Conservation (phyloP, 441 rosid species). For the Cnidoscolus chayamansa region DNA sequence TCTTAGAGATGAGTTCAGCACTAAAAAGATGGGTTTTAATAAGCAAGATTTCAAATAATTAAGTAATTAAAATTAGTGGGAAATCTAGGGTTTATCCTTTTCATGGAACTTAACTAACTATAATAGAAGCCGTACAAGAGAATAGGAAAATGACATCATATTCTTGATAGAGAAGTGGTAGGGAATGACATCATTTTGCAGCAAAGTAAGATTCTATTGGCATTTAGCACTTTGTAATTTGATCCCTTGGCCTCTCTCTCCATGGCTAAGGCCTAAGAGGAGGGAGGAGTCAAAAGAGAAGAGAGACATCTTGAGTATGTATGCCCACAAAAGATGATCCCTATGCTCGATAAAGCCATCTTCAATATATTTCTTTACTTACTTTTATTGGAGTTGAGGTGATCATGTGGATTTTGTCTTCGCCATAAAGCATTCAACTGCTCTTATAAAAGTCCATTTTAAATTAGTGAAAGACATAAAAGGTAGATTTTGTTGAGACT, state of each 20-base stretch:
- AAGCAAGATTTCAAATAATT: neutral
- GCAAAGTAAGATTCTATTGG: neutral
- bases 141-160: slow-evolving; percentile 10
- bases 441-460: slow-evolving; percentile 3
- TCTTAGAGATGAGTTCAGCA: no score
- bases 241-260: neutral
- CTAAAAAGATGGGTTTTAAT: no score
- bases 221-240: slow-evolving; percentile 4
- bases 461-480: slow-evolving; percentile 23
- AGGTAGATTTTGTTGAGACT: slow-evolving; percentile 17
- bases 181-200: slow-evolving; percentile 22
- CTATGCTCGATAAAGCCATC: slow-evolving; percentile 41
- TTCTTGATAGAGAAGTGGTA: neutral
- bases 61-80: neutral
- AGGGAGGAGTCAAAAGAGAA: slow-evolving; percentile 39
- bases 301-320: slow-evolving; percentile 37
- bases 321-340: slow-evolving; percentile 29
- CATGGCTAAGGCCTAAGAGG: no score
- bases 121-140: slow-evolving; percentile 9
- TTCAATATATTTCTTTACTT: slow-evolving; percentile 9
- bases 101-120: slow-evolving; percentile 21
- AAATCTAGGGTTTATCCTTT: slow-evolving; percentile 21
- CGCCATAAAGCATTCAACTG: slow-evolving; percentile 28
- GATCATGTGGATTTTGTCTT: slow-evolving; percentile 21
- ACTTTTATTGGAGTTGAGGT: slow-evolving; percentile 27